Evolutionary conservation across 1,284 basidiomycete genomes (phyloP).

Genomic region (Austropuccinia psidii): DNA sequence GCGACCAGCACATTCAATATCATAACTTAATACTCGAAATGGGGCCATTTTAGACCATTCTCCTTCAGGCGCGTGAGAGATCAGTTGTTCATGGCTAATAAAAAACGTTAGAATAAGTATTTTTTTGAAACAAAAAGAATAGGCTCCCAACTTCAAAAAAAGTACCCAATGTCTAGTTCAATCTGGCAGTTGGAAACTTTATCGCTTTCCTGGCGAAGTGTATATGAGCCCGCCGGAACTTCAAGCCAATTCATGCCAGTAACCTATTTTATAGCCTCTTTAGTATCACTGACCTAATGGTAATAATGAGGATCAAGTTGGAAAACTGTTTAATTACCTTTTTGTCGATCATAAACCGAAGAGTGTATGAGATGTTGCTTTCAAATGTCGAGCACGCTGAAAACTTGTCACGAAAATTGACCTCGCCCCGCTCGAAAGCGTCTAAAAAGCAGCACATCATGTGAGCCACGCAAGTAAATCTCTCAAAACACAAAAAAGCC

Average conservation of each 20-base stretch:
- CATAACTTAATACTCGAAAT: constrained; percentile 82
- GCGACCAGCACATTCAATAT: constrained; percentile 92
- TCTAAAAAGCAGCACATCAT: constrained; percentile 53
- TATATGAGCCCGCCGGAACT: constrained; percentile 70
- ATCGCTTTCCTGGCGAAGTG: constrained; percentile 54
- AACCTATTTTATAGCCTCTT: constrained; percentile 54
- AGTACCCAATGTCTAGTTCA: constrained; percentile 67
- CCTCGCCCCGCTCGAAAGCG: constrained; percentile 75
- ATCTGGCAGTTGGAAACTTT: constrained; percentile 76
- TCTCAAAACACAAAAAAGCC: constrained; percentile 52
- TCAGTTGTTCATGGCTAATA: constrained; percentile 66
- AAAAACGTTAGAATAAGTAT: background rate
- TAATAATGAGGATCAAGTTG: background rate
- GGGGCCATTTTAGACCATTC: constrained; percentile 84
- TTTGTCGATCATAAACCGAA: constrained; percentile 94
- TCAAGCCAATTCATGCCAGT: constrained; percentile 98
- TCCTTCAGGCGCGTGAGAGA: constrained; percentile 80
- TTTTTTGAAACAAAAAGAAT: background rate
- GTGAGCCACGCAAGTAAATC: background rate
- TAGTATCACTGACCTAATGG: background rate
- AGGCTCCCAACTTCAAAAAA: constrained; percentile 18
- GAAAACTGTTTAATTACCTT: constrained; percentile 54
- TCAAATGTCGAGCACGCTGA: constrained; percentile 63
- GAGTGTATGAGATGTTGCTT: constrained; percentile 77
- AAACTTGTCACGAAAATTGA: constrained; percentile 62